Evolutionary conservation across 495 filamentous ascomycete species (phyloP), one percentile per base, ranked within the genome.

Genomic region (Penicillium arizonense): DNA sequence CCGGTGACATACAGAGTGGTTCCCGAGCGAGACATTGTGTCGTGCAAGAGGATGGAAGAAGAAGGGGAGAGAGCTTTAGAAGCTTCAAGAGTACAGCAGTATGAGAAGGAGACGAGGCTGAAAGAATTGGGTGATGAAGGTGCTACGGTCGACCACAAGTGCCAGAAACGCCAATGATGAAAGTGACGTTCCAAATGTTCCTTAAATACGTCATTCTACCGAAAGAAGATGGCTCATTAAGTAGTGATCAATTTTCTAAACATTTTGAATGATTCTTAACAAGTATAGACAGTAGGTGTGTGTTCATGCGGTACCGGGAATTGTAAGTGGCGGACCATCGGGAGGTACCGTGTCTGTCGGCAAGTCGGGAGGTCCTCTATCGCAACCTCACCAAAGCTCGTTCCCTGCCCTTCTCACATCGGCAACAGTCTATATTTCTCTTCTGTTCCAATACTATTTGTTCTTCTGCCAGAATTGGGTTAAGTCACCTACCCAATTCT

Each of bases 1-100:
- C 94, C 94, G 56, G 82, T 88, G 57, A 97, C 94, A 80, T 98
- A 98, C 50, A 98, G 90, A 28, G 94, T 98, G 37, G 92, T 96
- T 47, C 86, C 86, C 65, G 88, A 85, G 59, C 92, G 90, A 82
- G 91, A 96, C 91, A 96, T 97, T 61, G 57, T 50, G 50, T 18
- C 30, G 40, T 35, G 44, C 26, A 43, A 49, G 34, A 35, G 26
- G 28, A 30, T 33, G 35, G 26, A 48, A 50, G 20, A 28, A 20
- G 33, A 44, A 14, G 20, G 37, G 12, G 28, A 23, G 21, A 24
- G 33, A 33, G 48, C 38, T 50, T 36, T 7, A 23, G 38, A 50
- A 50, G 38, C 30, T 50, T 50, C 39, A 42, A 43, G 30, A 50
- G 30, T 12, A 42, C 16, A 41, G 36, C 6, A 50, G 37, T 33